Percentiles rank a stretch among this genome's conserved stretches.
These are phyloP conservation scores for Saccharomyces paradoxus DNA, from an alignment of 805 yeast genomes.

Conservation along the genomic window DNA sequence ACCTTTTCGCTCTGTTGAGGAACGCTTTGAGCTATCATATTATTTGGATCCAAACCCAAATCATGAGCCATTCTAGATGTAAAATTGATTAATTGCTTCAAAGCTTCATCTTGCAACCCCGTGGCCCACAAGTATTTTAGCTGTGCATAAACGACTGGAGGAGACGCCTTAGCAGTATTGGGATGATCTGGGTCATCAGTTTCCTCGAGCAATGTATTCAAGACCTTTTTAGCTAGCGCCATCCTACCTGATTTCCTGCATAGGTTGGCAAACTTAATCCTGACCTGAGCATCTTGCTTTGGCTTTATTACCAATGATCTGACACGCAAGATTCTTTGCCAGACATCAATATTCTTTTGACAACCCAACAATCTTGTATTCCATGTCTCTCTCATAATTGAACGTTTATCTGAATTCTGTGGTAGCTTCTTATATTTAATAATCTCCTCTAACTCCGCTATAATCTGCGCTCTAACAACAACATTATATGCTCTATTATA, in stretches of 20 bases:
- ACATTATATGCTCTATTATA: conserved; percentile 95
- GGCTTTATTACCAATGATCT: conserved; percentile 90
- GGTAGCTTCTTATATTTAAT: conserved; percentile 81
- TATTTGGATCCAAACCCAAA: conserved; percentile 78
- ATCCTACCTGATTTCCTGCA: conserved; percentile 91
- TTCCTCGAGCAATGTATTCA: conserved; percentile 70
- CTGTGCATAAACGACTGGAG: conserved; percentile 95
- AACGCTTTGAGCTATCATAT: conserved; percentile 75
- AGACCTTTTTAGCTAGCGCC: conserved; percentile 85
- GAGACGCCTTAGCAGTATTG: conserved; percentile 74
- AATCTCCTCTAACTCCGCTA: conserved; percentile 93
- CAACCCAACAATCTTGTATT: conserved; percentile 85
- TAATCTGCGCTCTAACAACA: conserved; percentile 93
- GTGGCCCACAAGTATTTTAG: conserved; percentile 95
- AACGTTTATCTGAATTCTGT: conserved; percentile 71
- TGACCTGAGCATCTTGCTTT: conserved; percentile 91
- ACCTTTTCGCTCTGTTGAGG: conserved; percentile 46
- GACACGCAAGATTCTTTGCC: conserved; percentile 93
- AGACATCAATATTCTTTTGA: conserved; percentile 95
- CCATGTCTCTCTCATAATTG: conserved; percentile 84
- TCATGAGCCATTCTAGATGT: conserved; percentile 86
- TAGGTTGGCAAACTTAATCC: conserved; percentile 95
- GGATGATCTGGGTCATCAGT: conserved; percentile 48
- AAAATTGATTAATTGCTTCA: conserved; percentile 77
- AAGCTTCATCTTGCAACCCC: conserved; percentile 80